These are phyloP conservation scores for Rhizopus microsporus DNA, from an alignment of 371 early-diverging fungal species.

Conservation along the genomic window DNA sequence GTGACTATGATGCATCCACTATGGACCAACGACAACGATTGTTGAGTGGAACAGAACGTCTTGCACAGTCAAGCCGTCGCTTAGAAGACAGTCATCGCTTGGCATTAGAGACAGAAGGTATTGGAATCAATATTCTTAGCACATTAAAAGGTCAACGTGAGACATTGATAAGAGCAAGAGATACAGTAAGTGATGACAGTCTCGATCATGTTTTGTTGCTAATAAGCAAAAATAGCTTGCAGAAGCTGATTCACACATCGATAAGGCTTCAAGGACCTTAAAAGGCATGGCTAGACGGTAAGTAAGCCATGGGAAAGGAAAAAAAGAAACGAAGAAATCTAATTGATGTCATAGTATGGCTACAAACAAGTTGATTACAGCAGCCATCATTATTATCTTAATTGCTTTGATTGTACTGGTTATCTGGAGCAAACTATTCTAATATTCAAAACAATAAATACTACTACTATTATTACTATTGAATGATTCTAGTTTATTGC, in stretches of 20 bases:
- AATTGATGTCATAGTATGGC: slow-evolving; percentile 67
- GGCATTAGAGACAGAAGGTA: slow-evolving; percentile 89
- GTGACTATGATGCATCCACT: slow-evolving; percentile 63
- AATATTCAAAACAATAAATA: slow-evolving; percentile 3
- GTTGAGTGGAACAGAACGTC: slow-evolving; percentile 81
- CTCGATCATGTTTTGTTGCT: background rate
- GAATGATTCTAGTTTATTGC: background rate
- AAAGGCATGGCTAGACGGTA: slow-evolving; percentile 92
- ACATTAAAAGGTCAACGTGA: slow-evolving; percentile 87
- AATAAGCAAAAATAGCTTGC: slow-evolving; percentile 51
- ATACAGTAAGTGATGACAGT: slow-evolving; percentile 63
- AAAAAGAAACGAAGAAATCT: background rate
- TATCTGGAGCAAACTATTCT: slow-evolving; percentile 70
- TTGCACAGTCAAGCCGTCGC: slow-evolving; percentile 75
- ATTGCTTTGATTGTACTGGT: slow-evolving; percentile 83
- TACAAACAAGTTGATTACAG: slow-evolving; percentile 87
- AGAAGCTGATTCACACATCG: slow-evolving; percentile 88
- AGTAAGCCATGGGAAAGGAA: slow-evolving; percentile 17
- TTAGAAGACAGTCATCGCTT: slow-evolving; percentile 88
- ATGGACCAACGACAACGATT: slow-evolving; percentile 85
- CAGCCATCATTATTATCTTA: slow-evolving; percentile 81
- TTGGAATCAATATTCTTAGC: slow-evolving; percentile 83
- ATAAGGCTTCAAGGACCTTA: slow-evolving; percentile 85
- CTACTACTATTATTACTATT: background rate
- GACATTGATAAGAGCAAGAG: slow-evolving; percentile 83